These are phyloP conservation scores for Nannochloropsis granulata DNA, from an alignment of 108 stramenopile species.

Conservation along the genomic window DNA sequence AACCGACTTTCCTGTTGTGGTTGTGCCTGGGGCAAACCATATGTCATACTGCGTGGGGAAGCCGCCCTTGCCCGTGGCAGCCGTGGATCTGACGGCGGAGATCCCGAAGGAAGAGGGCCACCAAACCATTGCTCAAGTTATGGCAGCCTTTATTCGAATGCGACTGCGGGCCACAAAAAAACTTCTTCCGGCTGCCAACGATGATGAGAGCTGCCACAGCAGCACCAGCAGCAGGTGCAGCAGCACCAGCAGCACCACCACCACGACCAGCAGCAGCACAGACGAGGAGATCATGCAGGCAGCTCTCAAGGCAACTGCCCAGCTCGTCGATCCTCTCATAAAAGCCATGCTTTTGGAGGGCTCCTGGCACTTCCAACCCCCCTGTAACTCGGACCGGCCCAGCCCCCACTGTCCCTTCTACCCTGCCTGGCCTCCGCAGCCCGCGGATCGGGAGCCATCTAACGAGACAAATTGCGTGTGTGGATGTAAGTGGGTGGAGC, in stretches of 20 bases:
- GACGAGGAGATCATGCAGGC: background rate
- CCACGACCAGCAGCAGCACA: too few relatives aligned
- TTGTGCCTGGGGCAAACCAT: background rate
- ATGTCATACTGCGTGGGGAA: background rate
- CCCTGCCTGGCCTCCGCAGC: background rate
- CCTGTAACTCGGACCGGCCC: background rate
- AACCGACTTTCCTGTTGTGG: background rate
- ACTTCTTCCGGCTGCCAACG: background rate
- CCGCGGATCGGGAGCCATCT: background rate
- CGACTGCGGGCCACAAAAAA: background rate
- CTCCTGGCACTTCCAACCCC: background rate
- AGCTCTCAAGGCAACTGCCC: background rate
- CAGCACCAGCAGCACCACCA: too few relatives aligned
- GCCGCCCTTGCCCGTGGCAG: background rate
- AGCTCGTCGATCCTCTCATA: background rate
- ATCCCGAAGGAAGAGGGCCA: background rate
- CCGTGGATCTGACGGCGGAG: background rate
- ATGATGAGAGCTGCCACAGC: background rate
- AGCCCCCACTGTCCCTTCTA: background rate
- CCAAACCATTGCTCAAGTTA: background rate
- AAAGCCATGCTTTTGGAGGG: background rate
- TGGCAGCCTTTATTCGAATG: background rate
- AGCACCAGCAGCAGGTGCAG: background rate
- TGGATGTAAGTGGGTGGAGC: background rate
- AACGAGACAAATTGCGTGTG: background rate